Percentiles rank a stretch among this genome's conserved stretches.
Evolutionary conservation across 2,329 filamentous ascomycete species (phyloP).

Genomic region (Rachicladosporium sp.): DNA sequence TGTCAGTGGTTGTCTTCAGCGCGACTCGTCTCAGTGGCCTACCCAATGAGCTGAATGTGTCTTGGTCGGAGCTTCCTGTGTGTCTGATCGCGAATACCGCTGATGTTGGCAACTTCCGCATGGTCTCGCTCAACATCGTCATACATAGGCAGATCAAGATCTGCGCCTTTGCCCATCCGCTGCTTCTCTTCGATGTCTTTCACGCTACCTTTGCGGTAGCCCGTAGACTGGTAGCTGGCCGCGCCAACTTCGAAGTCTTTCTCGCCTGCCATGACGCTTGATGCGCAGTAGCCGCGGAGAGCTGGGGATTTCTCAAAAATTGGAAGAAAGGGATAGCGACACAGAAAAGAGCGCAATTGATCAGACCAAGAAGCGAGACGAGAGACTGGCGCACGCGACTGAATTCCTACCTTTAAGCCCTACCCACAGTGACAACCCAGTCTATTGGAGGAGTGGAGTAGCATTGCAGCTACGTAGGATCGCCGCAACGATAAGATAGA

Average conservation of each 20-base stretch:
- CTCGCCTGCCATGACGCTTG: constrained; percentile 1
- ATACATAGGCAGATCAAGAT: constrained; percentile 3
- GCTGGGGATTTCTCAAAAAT: too few species aligned
- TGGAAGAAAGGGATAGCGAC: too few species aligned
- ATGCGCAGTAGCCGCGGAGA: too few species aligned
- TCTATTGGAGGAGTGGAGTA: too few species aligned
- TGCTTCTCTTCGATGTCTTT: constrained; percentile 5
- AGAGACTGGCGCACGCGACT: too few species aligned
- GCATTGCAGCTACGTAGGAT: too few species aligned
- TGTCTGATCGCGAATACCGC: constrained; percentile 20
- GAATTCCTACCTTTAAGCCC: too few species aligned
- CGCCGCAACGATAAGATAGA: too few species aligned
- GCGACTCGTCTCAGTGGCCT: not conserved
- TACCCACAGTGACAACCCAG: too few species aligned
- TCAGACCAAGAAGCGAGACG: too few species aligned
- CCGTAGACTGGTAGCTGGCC: constrained; percentile 1
- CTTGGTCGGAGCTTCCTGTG: constrained; percentile 33
- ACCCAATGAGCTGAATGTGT: constrained; percentile 36
- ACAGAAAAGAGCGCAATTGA: too few species aligned
- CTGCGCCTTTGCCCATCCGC: constrained; percentile 1
- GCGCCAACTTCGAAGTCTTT: constrained; percentile 4
- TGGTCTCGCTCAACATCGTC: constrained; percentile 13
- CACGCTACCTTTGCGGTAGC: constrained; percentile 1
- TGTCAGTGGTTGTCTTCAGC: not conserved
- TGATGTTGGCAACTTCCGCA: constrained; percentile 11